Conservation (phyloP, 148 eudicot species). For the Mesembryanthemum crystallinum region DNA sequence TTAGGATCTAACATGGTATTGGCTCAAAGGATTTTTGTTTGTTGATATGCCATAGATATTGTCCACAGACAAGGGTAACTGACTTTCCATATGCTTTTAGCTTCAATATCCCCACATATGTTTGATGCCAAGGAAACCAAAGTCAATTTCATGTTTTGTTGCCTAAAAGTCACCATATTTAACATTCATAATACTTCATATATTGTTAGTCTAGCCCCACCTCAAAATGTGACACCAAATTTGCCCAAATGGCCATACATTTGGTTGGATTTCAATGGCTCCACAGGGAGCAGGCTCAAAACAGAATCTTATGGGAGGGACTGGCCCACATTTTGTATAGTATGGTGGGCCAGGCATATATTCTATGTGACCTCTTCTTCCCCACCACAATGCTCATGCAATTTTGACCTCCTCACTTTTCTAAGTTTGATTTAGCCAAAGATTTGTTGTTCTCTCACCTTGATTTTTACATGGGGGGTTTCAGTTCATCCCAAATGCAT, state of each 20-base stretch:
- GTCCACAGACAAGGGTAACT: conserved; percentile 16
- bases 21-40: conserved; percentile 5
- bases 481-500: conserved; percentile 6
- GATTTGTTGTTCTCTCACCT: not conserved
- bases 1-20: conserved; percentile 6
- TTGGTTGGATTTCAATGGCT: conserved; percentile 5
- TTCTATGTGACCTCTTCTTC: not conserved
- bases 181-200: not conserved
- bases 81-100: conserved; percentile 8
- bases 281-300: not conserved
- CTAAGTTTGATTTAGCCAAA: conserved; percentile 9
- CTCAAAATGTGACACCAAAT: not conserved
- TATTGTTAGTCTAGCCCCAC: no score
- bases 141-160: not conserved
- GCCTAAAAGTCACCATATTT: not conserved
- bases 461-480: not conserved
- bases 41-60: conserved; percentile 1
- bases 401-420: conserved; percentile 5
- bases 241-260: not conserved
- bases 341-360: not conserved
- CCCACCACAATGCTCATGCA: not conserved
- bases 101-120: conserved; percentile 11
- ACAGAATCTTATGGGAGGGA: conserved; percentile 2
- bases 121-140: conserved; percentile 7
- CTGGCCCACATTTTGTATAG: not conserved